Evolutionary conservation across 2,329 filamentous ascomycete genomes (phyloP).

Genomic region (Coniochaeta sp.): DNA sequence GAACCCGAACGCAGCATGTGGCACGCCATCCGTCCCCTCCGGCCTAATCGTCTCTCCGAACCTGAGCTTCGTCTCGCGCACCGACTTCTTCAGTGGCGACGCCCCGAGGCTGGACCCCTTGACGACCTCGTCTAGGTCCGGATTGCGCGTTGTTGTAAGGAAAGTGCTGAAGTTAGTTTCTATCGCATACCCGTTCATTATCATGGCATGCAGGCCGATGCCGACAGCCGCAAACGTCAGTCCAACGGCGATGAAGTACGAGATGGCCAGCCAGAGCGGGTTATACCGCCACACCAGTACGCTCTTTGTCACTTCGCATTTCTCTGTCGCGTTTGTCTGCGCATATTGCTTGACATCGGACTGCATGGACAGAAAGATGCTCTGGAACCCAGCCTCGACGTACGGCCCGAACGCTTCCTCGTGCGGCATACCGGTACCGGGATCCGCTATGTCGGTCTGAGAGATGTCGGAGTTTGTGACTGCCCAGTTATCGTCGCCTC

Average conservation of each 20-base stretch:
- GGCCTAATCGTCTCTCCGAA: constrained; percentile 6
- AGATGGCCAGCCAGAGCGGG: constrained; percentile 9
- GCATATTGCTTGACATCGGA: constrained; percentile 5
- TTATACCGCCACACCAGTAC: constrained; percentile 10
- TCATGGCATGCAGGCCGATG: constrained; percentile 7
- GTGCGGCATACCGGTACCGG: constrained; percentile 1
- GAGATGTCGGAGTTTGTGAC: constrained; percentile 5
- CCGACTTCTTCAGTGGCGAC: constrained; percentile 6
- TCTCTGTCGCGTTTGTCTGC: no score
- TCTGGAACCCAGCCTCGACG: constrained; percentile 4
- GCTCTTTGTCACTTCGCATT: constrained; percentile 1
- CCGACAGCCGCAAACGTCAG: constrained; percentile 5
- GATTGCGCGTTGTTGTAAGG: constrained; percentile 6
- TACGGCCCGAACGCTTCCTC: constrained; percentile 1
- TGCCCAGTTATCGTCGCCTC: neutral
- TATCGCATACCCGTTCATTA: constrained; percentile 6
- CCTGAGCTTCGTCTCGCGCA: constrained; percentile 6
- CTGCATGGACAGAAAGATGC: constrained; percentile 8
- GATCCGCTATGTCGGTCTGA: constrained; percentile 4
- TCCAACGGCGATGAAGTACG: constrained; percentile 8
- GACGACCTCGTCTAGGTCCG: constrained; percentile 7
- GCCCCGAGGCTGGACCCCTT: constrained; percentile 4
- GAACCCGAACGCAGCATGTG: neutral
- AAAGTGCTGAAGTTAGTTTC: constrained; percentile 8
- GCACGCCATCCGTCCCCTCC: neutral